Evolutionary conservation across 2,329 filamentous ascomycete genomes (phyloP), one percentile per base, ranked within the genome.

Genomic region (Aspergillus chevalieri): DNA sequence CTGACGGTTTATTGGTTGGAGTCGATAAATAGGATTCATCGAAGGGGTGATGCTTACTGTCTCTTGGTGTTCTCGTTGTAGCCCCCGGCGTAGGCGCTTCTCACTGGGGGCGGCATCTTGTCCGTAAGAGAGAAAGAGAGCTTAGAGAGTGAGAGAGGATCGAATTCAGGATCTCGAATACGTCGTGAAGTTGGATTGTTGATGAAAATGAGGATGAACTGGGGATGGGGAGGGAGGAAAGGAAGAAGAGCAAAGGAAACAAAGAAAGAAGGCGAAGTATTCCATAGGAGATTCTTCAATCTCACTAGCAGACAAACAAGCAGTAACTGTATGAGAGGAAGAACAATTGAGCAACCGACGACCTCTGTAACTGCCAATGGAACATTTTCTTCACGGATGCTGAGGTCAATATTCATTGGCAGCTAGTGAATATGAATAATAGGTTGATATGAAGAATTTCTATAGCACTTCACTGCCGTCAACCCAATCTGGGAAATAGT

Each of bases 21-120:
- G 6, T 33, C n/a, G 4, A 15, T 22, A 5, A 30, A 7, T 28
- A 10, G 8, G 34, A 42, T 3, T 7, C 2, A 15, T 21, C 8
- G n/a, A 28, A n/a, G 15, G 6, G 6, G 6, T 19, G n/a, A 38
- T 38, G n/a, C 62, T 51, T 52, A 65, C 62, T 54, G 55, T 48
- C 48, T 51, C 24, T 53, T 60, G 41, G 58, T 51, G 1, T 44
- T 44, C 4, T 63, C 56, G 43, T 54, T 63, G 47, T 63, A 63
- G 21, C 62, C 63, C 14, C 59, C 57, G 19, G 51, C 44, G 44
- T 61, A 62, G 33, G 54, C 57, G 26, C 47, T 62, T 10, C 48
- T 52, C 4, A 54, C 43, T n/a, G 30, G 17, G 21, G 49, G 52
- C 19, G 54, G 47, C 51, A 59, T 59, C 44, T 38, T 41, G 30